Base-by-base conservation (phyloP, 495 filamentous ascomycete species). In the Evernia prunastri region DNA sequence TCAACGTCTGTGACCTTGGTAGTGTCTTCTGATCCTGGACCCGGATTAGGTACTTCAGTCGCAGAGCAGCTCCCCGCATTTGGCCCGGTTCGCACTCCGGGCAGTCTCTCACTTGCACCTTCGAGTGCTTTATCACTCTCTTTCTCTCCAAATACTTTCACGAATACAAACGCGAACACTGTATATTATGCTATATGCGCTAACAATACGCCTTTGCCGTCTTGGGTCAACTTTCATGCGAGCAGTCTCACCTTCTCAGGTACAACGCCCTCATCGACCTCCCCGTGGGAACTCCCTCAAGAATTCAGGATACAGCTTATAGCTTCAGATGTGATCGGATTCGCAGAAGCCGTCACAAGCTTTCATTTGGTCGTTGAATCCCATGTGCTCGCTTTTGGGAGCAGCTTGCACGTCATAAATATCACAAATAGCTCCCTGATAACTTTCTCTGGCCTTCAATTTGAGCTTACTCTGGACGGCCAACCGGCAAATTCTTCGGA, bases 161-260 rank as follows among this genome's bases (percentile, higher is more conserved):
- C 72, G 31, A 76, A 79, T 59, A 80, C 78, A 1, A 72, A 73
- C 51, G 70, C 72, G 37, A 75, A 76, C 13, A 83, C 80, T 39
- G 75, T 78, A 31, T 96, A 92, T 73, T 94, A 96, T 70, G 89
- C 91, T 29, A 85, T 88, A 15, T 87, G 88, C 43, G 75, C 72
- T 4, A 86, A 92, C 65, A 89, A 92, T 68, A 87, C 87, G 10
- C 92, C 93, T 37, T 76, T 96, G 45, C 92, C 92, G 40, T 89
- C 91, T 7, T 96, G 91, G 92, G 82, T 96, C 47, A 77, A 73
- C 15, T 96, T 97, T 68, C 85, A 96, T 69, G 67, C 81, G 3
- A 65, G 70, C 3, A 75, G 67, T 10, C 79, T 96, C 37, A 80
- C 80, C 15, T 96, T 96, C 68, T 84, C 83, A 9, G 92, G 92